Evolutionary conservation across 176 grass and related monocot species (phyloP).

Genomic region (Ampelocalamus luodianensis): DNA sequence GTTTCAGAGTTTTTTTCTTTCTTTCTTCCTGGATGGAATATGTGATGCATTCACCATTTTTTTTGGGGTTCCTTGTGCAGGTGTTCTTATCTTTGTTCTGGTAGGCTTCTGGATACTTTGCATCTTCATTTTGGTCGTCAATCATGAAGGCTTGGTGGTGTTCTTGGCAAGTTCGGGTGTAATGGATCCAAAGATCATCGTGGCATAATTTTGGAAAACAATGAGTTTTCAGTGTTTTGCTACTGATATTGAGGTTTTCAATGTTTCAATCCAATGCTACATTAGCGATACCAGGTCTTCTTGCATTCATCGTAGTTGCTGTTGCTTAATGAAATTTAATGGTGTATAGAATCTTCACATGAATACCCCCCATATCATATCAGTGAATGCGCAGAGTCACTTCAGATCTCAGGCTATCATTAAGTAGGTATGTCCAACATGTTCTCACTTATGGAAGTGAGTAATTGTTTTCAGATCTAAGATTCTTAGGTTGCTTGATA

Average conservation of each 20-base stretch:
- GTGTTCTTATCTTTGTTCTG: too few relatives aligned
- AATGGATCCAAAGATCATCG: background rate
- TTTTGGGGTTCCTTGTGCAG: background rate
- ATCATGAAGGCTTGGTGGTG: too few relatives aligned
- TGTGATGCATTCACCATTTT: background rate
- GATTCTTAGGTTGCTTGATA: background rate
- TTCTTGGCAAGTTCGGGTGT: background rate
- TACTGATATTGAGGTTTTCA: too few relatives aligned
- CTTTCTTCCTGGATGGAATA: background rate
- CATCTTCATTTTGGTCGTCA: too few relatives aligned
- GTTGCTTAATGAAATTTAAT: constrained; percentile 11
- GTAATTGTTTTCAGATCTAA: background rate
- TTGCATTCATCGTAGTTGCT: background rate
- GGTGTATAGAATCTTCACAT: background rate
- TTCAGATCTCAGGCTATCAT: background rate
- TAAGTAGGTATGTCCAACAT: background rate
- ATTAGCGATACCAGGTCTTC: background rate
- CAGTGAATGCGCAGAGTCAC: background rate
- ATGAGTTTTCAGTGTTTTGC: too few relatives aligned
- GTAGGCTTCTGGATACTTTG: too few relatives aligned
- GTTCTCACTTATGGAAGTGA: background rate
- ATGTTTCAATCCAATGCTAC: background rate
- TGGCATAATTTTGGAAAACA: too few relatives aligned
- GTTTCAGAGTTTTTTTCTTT: background rate
- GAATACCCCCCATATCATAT: background rate